Base-by-base conservation (phyloP, 495 filamentous ascomycete species). In the Letharia columbiana region DNA sequence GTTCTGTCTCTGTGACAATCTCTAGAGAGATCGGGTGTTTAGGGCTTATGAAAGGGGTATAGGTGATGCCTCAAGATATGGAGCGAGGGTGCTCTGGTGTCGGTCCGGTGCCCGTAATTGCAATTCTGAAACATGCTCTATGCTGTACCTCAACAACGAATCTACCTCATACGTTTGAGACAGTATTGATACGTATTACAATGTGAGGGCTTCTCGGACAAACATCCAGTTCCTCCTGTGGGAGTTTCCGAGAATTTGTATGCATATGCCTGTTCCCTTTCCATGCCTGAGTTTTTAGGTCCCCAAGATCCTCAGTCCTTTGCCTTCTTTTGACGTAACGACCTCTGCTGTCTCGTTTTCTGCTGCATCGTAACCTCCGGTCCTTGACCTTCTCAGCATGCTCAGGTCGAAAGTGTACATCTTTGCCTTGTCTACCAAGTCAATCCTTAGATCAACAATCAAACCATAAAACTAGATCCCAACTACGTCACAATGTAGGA, bases 121-220 rank as follows among this genome's bases (percentile, higher is more conserved):
- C 37, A 33, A 49, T 35, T 35, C 2, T 5, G 33, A 45, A 52
- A 54, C 11, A 54, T 60, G n/a, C 58, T 54, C n/a, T 47, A 54
- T 50, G 45, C 20, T 66, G 58, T 61, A 66, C 57, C 56, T 52
- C 28, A 66, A 33, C 61, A 50, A 66, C 57, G 64, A 66, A 61
- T 44, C 45, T 35, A 66, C n/a, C 52, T 35, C 50, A 49, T 17
- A 35, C 63, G 60, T 57, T 7, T 17, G 37, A 12, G 28, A n/a
- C 6, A 35, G 13, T 56, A 9, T 56, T 0, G 1, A 31, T 20
- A 10, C 9, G 23, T 31, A 28, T 54, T 33, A 13, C 50, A 54
- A 54, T 2, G 50, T 54, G 50, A 15, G 23, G 15, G 28, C 28
- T 50, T 33, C 28, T 54, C 23, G 7, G 23, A 31, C 23, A 54